Evolutionary conservation across 768 basidiomycete genomes (phyloP), one percentile per base, ranked within the genome.

Genomic region (Boletus pseudo-olivaceus): DNA sequence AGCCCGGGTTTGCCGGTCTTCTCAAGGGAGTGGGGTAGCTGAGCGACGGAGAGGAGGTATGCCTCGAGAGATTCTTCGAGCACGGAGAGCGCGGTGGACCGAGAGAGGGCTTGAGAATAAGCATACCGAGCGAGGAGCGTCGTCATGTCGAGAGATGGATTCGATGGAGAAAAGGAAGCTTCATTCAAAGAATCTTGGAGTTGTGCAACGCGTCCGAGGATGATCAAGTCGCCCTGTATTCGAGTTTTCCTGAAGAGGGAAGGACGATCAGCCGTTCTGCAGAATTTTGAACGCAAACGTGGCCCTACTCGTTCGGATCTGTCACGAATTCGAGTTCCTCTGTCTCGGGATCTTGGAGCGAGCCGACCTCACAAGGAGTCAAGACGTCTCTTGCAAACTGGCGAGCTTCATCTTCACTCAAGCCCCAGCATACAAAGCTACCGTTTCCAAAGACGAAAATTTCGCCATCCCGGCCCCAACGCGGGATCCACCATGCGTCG

Each of bases 241-340:
- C 93, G 84, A 0, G 94, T 96, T 62, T 81, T 76, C 70, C 93
- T 96, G 55, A 30, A 30, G 62, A 6, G n/a, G 10, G 41, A 41
- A 7, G 7, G 19, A 32, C 2, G 17, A 42, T 67, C 45, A 65
- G 54, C 12, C 20, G 7, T 54, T 5, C 32, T 19, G 26, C 29
- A 19, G 1, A 3, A 38, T 9, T 5, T 15, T 15, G 27, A 9
- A 33, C 14, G 37, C n/a, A n/a, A 33, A 5, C 0, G n/a, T 27
- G 3, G 7, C 1, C 57, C 19, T 73, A 96, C 93, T 95, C 92
- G 49, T 77, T 86, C 35, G 90, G 90, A 71, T 97, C 94, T 27
- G 88, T 85, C 12, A 94, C 90, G 70, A 94, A 96, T 66, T 97
- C 94, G 47, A 97, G 77, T 62, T 94, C 93, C 64, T 94, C 93